Base-by-base conservation (phyloP, 441 rosid species). In the Populus trichocarpa region DNA sequence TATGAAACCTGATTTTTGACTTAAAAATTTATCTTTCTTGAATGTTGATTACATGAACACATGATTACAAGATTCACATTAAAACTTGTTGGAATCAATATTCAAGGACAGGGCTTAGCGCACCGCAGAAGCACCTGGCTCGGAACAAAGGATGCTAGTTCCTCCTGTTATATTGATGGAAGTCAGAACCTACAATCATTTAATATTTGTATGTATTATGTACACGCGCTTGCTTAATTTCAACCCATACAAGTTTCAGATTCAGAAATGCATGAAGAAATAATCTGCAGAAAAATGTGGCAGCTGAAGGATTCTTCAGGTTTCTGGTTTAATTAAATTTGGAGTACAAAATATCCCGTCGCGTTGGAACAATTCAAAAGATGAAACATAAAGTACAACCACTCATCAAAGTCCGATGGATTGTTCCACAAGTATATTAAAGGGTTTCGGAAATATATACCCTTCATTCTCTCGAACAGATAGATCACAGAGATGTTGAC, bases 261-360 rank as follows among this genome's bases (percentile, higher is more conserved):
- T 53, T 53, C 61, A 53, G 61, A 53, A 5, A 7, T 16, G 61
- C n/a, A 16, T 16, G 61, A 53, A 25, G 20, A 26, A 70, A 22
- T 70, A 70, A 38, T 12, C 30, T 70, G 32, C 40, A 42, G 70
- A 16, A 23, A 64, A 3, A 23, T 5, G 67, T 20, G 67, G 20
- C 71, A 9, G 59, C 76, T 70, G 74, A 79, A 69, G 71, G 78
- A 70, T 59, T 74, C 80, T 81, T 70, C 83, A 77, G 71, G 66
- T 65, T 74, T 69, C 25, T 9, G 73, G 57, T 30, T 53, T 50
- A 53, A 53, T 53, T 16, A 18, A 53, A 53, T 53, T 53, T 53
- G 61, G n/a, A 11, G 74, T 70, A 66, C 80, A 72, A 72, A 38
- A 50, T 38, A 66, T 16, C 26, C 42, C 18, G 32, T n/a, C n/a